These are phyloP conservation scores for Galeopsis tetrahit DNA, from an alignment of 257 asterid genomes.

Conservation along the genomic window DNA sequence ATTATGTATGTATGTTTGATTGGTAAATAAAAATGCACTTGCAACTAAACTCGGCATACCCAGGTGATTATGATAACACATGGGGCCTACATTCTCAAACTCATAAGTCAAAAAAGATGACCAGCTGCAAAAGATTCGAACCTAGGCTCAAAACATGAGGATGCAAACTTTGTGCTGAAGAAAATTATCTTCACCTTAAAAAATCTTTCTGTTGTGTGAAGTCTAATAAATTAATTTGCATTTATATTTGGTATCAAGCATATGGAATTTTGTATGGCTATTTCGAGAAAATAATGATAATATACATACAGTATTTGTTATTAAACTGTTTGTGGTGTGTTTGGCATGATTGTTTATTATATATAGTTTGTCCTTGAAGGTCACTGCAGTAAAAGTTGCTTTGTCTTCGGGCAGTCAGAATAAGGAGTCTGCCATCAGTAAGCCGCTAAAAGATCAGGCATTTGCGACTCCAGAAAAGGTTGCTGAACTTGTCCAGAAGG, in stretches of 20 bases:
- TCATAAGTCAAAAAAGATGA: neutral
- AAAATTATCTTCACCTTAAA: neutral
- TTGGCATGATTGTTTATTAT: conserved; percentile 24
- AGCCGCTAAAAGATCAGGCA: conserved; percentile 91
- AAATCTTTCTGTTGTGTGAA: neutral
- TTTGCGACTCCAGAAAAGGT: conserved; percentile 94
- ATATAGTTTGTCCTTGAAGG: conserved; percentile 51
- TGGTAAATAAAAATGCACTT: neutral
- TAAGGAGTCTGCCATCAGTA: conserved; percentile 68
- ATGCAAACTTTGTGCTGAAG: neutral
- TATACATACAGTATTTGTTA: conserved; percentile 1
- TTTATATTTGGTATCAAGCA: conserved; percentile 10
- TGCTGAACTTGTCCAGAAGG: conserved; percentile 90
- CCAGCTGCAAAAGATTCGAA: neutral
- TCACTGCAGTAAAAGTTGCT: conserved; percentile 92
- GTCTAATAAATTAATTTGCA: neutral
- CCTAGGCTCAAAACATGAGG: neutral
- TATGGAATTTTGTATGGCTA: conserved; percentile 20
- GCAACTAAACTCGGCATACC: neutral
- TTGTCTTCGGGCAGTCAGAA: conserved; percentile 67
- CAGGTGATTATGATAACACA: neutral
- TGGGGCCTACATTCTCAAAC: neutral
- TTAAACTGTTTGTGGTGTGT: neutral
- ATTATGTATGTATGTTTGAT: no score
- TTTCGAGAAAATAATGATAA: neutral